These are phyloP conservation scores for Jackrogersella minutella DNA, from an alignment of 495 filamentous ascomycete genomes.

Conservation along the genomic window DNA sequence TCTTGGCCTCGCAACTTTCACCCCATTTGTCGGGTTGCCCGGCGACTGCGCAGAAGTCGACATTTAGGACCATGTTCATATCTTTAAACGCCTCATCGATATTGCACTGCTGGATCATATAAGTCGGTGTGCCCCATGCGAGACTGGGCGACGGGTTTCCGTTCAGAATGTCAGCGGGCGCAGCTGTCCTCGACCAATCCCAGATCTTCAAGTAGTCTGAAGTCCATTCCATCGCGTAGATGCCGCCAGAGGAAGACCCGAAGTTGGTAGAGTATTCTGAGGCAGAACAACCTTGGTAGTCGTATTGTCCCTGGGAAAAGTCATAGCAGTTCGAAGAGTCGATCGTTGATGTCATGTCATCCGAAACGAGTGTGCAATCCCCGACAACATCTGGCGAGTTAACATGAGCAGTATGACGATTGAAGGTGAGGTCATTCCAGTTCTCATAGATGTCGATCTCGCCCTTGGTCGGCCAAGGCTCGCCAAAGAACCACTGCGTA, in stretches of 20 bases:
- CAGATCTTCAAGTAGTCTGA: constrained; percentile 71
- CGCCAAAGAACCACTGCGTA: constrained; percentile 77
- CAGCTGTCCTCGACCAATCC: constrained; percentile 67
- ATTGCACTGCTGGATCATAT: constrained; percentile 47
- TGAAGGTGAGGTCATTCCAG: constrained; percentile 70
- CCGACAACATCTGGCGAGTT: constrained; percentile 64
- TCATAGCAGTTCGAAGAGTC: constrained; percentile 65
- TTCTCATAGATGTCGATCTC: constrained; percentile 93
- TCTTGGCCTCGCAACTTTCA: constrained; percentile 30
- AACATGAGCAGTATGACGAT: constrained; percentile 79
- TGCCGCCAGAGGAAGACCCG: constrained; percentile 72
- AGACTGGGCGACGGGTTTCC: constrained; percentile 66
- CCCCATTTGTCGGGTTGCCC: constrained; percentile 45
- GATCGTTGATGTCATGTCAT: constrained; percentile 57
- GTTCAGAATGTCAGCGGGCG: constrained; percentile 54
- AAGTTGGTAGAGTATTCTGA: constrained; percentile 61
- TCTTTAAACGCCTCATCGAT: constrained; percentile 55
- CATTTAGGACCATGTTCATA: constrained; percentile 58
- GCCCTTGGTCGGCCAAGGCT: constrained; percentile 77
- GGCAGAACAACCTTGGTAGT: constrained; percentile 49
- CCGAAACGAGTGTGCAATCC: constrained; percentile 60
- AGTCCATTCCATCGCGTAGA: constrained; percentile 79
- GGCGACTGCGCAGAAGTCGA: constrained; percentile 59
- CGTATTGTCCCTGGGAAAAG: constrained; percentile 38
- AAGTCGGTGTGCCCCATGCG: constrained; percentile 68